Conservation (phyloP, 352 stramenopile genomes). For the Phytophthora capsici region DNA sequence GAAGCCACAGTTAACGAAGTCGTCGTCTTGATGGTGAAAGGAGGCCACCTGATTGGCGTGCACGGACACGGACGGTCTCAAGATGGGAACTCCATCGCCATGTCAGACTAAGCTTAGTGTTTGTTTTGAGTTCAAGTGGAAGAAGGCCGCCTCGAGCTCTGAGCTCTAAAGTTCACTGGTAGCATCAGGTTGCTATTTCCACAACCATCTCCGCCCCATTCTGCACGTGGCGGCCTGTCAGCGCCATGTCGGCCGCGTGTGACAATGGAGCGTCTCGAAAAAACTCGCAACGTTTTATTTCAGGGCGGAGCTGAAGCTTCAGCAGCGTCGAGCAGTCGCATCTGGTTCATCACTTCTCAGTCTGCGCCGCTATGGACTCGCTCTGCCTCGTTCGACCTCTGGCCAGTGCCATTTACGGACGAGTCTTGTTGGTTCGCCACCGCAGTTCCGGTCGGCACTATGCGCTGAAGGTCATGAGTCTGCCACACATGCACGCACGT, state of each 20-base stretch:
- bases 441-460: slow-evolving; percentile 38
- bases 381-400: slow-evolving; percentile 51
- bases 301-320: neutral
- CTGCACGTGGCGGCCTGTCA: no score
- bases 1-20: neutral
- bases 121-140: neutral
- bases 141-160: neutral
- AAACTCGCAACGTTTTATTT: slow-evolving; percentile 16
- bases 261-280: slow-evolving; percentile 7
- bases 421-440: slow-evolving; percentile 53
- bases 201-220: slow-evolving; percentile 1
- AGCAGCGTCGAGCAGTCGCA: slow-evolving; percentile 7
- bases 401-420: slow-evolving; percentile 60
- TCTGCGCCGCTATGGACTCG: slow-evolving; percentile 46
- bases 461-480: slow-evolving; percentile 74
- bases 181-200: slow-evolving; percentile 11
- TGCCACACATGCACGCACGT: slow-evolving; percentile 54
- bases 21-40: slow-evolving; percentile 8
- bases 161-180: neutral
- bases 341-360: slow-evolving; percentile 17
- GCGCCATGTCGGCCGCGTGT: slow-evolving; percentile 1
- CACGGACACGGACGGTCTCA: neutral
- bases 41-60: slow-evolving; percentile 2
- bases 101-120: neutral
- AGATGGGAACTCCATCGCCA: neutral